Base-by-base conservation (phyloP, 2,329 filamentous ascomycete genomes). In the Penicillium corylophilum region DNA sequence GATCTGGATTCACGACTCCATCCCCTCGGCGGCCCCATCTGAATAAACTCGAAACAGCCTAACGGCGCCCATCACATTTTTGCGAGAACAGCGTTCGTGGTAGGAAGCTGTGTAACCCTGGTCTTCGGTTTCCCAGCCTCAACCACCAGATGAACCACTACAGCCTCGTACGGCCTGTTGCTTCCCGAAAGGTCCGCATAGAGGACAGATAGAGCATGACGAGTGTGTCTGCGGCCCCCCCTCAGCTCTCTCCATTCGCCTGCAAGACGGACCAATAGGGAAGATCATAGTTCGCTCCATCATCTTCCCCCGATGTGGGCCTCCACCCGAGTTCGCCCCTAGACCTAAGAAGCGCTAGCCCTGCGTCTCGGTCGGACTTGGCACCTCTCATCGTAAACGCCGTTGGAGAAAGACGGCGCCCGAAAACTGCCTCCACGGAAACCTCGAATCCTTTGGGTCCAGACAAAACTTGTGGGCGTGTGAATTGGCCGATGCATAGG, bases 31-130 rank as follows among this genome's bases (percentile, higher is more conserved):
- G 57, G 51, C 55, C 59, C 57, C 53, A 50, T 64, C 54, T 56
- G 64, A 69, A 70, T 71, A 65, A 71, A 71, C 67, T 67, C 66
- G 70, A 72, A 72, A 72, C 70, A 69, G 54, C 57, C 70, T 70
- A 72, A 72, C 66, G 64, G 67, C 57, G 57, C 54, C 60, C 55
- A 59, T 58, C 59, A 51, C 53, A 49, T 44, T 44, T 22, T 43
- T 29, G 33, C 38, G 33, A 20, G 33, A 28, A 22, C 16, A 54
- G 47, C 44, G 50, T 62, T 61, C 53, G 45, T 48, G 48, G 43
- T 18, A 50, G 42, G 42, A 46, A 44, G 35, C 44, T 36, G 51
- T 61, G 56, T 50, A 52, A 60, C 54, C 54, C 46, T 53, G 51
- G 23, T 40, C 44, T 31, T 12, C 22, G 31, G 36, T 36, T 28